phyloP scores from a whole-genome alignment of 768 basidiomycete genomes.

The Hygrophorus pudorinus region DNA sequence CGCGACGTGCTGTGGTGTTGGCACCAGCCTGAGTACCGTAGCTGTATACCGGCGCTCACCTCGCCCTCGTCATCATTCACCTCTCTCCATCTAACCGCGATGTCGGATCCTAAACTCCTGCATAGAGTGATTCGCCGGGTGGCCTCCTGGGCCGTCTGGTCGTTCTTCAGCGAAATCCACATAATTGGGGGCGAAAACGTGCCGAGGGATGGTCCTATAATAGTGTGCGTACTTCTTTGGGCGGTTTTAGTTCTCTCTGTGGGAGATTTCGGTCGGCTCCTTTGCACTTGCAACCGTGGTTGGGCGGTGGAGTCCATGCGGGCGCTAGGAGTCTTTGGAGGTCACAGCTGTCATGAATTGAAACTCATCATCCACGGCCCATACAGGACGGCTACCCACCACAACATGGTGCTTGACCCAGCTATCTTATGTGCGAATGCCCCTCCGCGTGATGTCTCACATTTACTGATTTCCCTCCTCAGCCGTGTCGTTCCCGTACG shows the following conservation, averaged over 20 bases:
- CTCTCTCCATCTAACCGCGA: neutral
- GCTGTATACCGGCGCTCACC: too few relatives aligned
- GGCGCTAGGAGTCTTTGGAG: too few relatives aligned
- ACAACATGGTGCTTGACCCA: slow-evolving; percentile 94
- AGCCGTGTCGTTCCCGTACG: slow-evolving; percentile 80
- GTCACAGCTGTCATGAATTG: neutral
- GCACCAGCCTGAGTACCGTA: too few relatives aligned
- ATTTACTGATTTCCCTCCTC: slow-evolving; percentile 8
- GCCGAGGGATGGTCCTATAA: slow-evolving; percentile 79
- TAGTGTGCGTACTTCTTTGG: slow-evolving; percentile 55
- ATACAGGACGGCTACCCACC: slow-evolving; percentile 71
- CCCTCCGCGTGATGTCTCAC: slow-evolving; percentile 4
- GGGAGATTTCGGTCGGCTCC: too few relatives aligned
- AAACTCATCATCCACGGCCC: neutral
- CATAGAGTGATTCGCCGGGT: slow-evolving; percentile 67
- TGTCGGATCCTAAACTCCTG: slow-evolving; percentile 33
- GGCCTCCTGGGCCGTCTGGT: slow-evolving; percentile 64
- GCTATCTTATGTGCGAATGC: slow-evolving; percentile 60
- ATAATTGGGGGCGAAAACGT: slow-evolving; percentile 86
- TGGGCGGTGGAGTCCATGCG: too few relatives aligned
- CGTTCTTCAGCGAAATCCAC: slow-evolving; percentile 84
- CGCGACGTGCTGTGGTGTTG: neutral
- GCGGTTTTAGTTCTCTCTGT: neutral
- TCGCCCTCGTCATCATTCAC: too few relatives aligned
- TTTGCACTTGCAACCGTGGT: too few relatives aligned